Evolutionary conservation across 768 basidiomycete species (phyloP).

Genomic region (Trametes cingulata): DNA sequence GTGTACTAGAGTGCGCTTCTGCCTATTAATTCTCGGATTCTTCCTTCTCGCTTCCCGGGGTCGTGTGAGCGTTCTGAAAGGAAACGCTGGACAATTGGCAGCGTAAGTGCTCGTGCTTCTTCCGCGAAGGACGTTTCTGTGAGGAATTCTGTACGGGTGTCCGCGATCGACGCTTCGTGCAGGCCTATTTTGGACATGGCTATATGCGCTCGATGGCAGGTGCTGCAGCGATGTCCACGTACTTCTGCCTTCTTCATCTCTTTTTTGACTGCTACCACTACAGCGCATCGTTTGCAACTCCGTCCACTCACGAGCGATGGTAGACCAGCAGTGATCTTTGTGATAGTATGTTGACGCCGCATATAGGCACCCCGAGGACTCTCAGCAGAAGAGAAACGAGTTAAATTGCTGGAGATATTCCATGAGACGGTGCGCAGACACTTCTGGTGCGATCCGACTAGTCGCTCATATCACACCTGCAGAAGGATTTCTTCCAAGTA

Average conservation of each 20-base stretch:
- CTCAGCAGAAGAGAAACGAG: constrained; percentile 87
- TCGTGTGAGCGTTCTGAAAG: neutral
- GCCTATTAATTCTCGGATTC: constrained; percentile 13
- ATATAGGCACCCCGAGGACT: constrained; percentile 77
- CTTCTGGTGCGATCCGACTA: neutral
- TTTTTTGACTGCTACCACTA: no score
- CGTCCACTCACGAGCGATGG: neutral
- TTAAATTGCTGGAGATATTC: constrained; percentile 88
- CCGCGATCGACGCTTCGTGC: no score
- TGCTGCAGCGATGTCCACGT: no score
- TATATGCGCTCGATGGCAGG: no score
- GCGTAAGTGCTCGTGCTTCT: no score
- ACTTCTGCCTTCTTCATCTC: no score
- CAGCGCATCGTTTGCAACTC: no score
- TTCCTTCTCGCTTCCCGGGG: neutral
- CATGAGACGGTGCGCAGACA: constrained; percentile 73
- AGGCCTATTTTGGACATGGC: no score
- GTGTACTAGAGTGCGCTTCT: constrained; percentile 11
- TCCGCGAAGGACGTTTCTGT: no score
- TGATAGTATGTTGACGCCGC: neutral
- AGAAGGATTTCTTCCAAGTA: constrained; percentile 87
- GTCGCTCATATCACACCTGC: no score
- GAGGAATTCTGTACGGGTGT: no score
- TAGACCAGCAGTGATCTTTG: neutral
- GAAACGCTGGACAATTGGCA: no score